phyloP scores from a whole-genome alignment of 352 stramenopile genomes.

The Phytophthora capsici region DNA sequence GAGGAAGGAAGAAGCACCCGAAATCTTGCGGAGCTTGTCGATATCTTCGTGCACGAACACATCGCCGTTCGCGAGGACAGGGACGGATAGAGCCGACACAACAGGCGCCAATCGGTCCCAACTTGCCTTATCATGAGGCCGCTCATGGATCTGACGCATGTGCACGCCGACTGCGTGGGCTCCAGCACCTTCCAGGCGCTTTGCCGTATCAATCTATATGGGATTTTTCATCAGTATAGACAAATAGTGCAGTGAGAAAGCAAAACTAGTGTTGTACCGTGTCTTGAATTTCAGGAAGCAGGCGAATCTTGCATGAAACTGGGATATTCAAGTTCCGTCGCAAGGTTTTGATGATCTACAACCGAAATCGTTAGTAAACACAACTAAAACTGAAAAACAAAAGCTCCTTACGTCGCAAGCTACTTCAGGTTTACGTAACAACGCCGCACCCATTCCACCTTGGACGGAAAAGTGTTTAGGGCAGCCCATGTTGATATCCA shows the following conservation, averaged over 20 bases:
- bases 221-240: too few relatives aligned
- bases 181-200: slow-evolving; percentile 67
- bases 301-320: slow-evolving; percentile 90
- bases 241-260: neutral
- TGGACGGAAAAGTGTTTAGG: slow-evolving; percentile 94
- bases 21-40: slow-evolving; percentile 59
- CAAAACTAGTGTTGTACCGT: slow-evolving; percentile 51
- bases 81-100: slow-evolving; percentile 75
- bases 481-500: slow-evolving; percentile 96
- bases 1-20: slow-evolving; percentile 78
- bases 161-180: slow-evolving; percentile 78
- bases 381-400: neutral
- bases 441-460: slow-evolving; percentile 91
- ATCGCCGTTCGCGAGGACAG: slow-evolving; percentile 90
- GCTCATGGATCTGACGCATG: slow-evolving; percentile 68
- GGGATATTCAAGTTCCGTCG: slow-evolving; percentile 82
- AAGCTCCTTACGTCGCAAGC: slow-evolving; percentile 70
- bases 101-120: slow-evolving; percentile 76
- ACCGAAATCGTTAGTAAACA: neutral
- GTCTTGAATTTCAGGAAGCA: slow-evolving; percentile 65
- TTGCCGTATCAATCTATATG: slow-evolving; percentile 71
- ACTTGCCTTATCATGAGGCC: slow-evolving; percentile 68
- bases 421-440: slow-evolving; percentile 89
- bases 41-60: slow-evolving; percentile 84
- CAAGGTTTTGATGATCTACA: slow-evolving; percentile 83